phyloP scores from a whole-genome alignment of 805 yeast genomes.

The Huiozyma naganishii region DNA sequence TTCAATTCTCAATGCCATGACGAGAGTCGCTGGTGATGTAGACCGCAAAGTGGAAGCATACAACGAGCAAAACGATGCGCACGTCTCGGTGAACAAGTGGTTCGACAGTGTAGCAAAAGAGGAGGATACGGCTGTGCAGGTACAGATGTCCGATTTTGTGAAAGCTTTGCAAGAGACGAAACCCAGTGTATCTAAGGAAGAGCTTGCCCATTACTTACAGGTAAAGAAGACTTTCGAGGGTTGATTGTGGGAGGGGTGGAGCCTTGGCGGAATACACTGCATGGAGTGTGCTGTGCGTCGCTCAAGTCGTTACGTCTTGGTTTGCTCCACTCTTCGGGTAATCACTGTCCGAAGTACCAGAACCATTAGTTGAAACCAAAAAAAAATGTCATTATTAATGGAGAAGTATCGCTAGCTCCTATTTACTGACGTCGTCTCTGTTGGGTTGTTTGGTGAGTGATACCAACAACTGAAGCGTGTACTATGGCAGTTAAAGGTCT shows the following conservation, averaged over 20 bases:
- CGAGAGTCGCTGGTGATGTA: slow-evolving; percentile 67
- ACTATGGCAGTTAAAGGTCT: slow-evolving; percentile 72
- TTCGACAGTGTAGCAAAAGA: slow-evolving; percentile 68
- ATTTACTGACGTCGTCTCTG: no score
- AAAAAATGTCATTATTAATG: no score
- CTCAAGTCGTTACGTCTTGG: no score
- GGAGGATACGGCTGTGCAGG: slow-evolving; percentile 59
- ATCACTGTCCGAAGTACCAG: no score
- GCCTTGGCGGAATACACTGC: no score
- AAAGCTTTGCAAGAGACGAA: slow-evolving; percentile 61
- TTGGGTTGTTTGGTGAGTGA: no score
- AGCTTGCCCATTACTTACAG: slow-evolving; percentile 65
- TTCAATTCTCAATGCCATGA: slow-evolving; percentile 94
- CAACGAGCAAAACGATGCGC: slow-evolving; percentile 35
- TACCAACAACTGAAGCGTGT: no score
- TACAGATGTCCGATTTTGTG: slow-evolving; percentile 61
- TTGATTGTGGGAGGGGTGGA: background rate
- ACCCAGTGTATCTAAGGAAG: slow-evolving; percentile 85
- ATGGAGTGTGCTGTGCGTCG: no score
- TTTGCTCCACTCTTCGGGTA: no score
- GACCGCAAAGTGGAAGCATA: slow-evolving; percentile 50
- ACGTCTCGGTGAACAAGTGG: slow-evolving; percentile 74
- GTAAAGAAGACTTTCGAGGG: slow-evolving; percentile 72
- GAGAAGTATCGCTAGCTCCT: no score
- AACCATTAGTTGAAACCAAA: no score